Base-by-base conservation (phyloP, 1,284 basidiomycete species). In the Polyporus tsugae region DNA sequence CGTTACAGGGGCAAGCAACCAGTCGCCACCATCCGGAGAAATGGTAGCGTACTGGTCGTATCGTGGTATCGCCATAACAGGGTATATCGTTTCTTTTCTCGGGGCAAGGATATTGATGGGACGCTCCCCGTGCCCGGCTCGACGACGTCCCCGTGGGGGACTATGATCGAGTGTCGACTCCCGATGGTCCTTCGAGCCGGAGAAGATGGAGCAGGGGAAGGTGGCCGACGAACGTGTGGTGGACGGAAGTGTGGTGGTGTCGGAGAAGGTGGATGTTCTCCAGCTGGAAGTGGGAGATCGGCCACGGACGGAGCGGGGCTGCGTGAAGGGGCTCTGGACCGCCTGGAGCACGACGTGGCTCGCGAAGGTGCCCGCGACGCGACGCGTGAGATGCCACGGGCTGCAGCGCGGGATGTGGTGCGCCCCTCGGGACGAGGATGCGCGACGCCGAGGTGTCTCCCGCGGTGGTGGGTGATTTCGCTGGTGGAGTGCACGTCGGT, bases 21-120 rank as follows among this genome's bases (percentile, higher is more conserved):
- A 74, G 17, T 63, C 49, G 2, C 39, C 67, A 19, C 57, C 11
- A 1, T 62, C 62, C 0, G 65, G 63, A 1, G 64, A 72, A 68
- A 75, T 62, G 2, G 64, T 69, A 3, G 69, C 60, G 17, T 64
- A 65, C 19, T 64, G 61, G n/a, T 75, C 74, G 46, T 75, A 75
- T 35, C 75, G 69, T 29, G 67, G 73, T 60, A 70, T 64, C 35
- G 29, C 15, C 15, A 72, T 39, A 10, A 72, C 55, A 1, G 73
- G 70, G 63, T 72, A 73, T 59, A 75, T 46, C 22, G 63, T 64
- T 55, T 72, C 65, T 9, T 64, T 55, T 72, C 65, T 9, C 44
- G 38, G 1, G 39, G 25, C 36, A 60, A 22, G 22, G 61, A 42
- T 33, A 65, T 59, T 5, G 65, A 41, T 0, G 64, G 62, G 3